A percentile compares a stretch with the other conserved stretches of the same genome.
phyloP scores from a whole-genome alignment of 2,329 filamentous ascomycete species.

The Fusarium protoensiforme region DNA sequence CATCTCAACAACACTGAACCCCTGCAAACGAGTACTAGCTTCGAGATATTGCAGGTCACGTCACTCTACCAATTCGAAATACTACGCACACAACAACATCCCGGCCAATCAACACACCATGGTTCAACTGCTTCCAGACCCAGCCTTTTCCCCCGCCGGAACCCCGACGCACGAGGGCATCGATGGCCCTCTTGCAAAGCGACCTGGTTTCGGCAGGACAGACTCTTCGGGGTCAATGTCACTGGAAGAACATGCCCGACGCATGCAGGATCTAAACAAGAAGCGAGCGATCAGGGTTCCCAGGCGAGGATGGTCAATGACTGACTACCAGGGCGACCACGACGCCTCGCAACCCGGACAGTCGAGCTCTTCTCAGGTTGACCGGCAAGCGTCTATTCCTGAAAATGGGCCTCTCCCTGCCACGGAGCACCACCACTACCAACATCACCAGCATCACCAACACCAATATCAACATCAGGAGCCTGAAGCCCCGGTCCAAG shows the following conservation, averaged over 20 bases:
- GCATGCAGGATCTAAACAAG: constrained; percentile 52
- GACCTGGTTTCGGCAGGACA: constrained; percentile 37
- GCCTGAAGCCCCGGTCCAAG: constrained; percentile 23
- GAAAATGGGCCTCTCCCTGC: constrained; percentile 44
- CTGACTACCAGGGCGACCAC: constrained; percentile 54
- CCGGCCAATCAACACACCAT: constrained; percentile 32
- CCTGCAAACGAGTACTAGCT: constrained; percentile 6
- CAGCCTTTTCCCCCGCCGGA: constrained; percentile 42
- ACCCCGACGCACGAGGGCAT: constrained; percentile 36
- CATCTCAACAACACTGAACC: constrained; percentile 12
- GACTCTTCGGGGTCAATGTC: constrained; percentile 45
- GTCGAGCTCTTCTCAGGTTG: constrained; percentile 36
- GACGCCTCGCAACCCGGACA: constrained; percentile 35
- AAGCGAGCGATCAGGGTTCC: constrained; percentile 54
- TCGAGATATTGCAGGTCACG: neutral
- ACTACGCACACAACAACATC: neutral
- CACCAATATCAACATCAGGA: constrained; percentile 17
- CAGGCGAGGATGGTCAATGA: constrained; percentile 59
- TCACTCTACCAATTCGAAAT: constrained; percentile 7
- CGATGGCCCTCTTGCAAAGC: constrained; percentile 34
- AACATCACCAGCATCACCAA: constrained; percentile 1
- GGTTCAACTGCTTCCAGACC: constrained; percentile 48
- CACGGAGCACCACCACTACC: constrained; percentile 16
- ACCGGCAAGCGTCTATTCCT: constrained; percentile 48
- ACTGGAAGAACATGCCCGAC: constrained; percentile 55